A percentile compares a stretch with the other conserved stretches of the same genome.
phyloP scores from a whole-genome alignment of 805 yeast genomes.

The Priceomyces haplophilus region DNA sequence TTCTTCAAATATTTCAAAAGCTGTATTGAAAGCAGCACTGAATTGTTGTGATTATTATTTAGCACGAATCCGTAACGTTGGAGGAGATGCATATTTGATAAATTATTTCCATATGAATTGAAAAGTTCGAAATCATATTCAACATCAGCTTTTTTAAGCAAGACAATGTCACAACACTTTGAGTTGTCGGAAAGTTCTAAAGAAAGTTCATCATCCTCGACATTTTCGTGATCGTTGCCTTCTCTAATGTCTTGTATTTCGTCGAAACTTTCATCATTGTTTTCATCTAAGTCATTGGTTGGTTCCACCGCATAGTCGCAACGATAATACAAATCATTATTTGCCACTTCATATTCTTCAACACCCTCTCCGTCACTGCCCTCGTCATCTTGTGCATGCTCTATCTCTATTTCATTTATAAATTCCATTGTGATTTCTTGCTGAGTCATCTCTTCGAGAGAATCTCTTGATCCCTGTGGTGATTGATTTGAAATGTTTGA shows the following conservation, averaged over 20 bases:
- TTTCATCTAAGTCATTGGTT: too few relatives aligned
- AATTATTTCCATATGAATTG: slow-evolving; percentile 76
- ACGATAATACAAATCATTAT: too few relatives aligned
- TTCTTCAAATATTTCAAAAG: slow-evolving; percentile 30
- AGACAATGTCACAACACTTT: slow-evolving; percentile 68
- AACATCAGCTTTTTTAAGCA: slow-evolving; percentile 40
- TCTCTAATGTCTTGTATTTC: too few relatives aligned
- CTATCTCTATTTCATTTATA: slow-evolving; percentile 15
- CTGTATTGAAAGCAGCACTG: slow-evolving; percentile 56
- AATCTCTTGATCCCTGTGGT: background rate
- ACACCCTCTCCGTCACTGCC: slow-evolving; percentile 7
- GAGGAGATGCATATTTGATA: slow-evolving; percentile 61
- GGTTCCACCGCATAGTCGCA: too few relatives aligned
- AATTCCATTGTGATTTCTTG: slow-evolving; percentile 19
- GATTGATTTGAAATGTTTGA: too few relatives aligned
- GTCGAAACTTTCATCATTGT: too few relatives aligned
- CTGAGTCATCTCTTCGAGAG: slow-evolving; percentile 1
- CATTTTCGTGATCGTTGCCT: slow-evolving; percentile 22
- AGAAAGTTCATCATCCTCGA: slow-evolving; percentile 30
- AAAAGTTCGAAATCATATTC: slow-evolving; percentile 57
- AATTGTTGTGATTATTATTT: slow-evolving; percentile 44
- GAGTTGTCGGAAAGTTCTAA: slow-evolving; percentile 32
- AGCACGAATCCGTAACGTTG: slow-evolving; percentile 80
- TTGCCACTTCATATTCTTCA: slow-evolving; percentile 12
- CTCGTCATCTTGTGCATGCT: slow-evolving; percentile 11